Base-by-base conservation (phyloP, 306 rosid species). In the Castanea sativa region DNA sequence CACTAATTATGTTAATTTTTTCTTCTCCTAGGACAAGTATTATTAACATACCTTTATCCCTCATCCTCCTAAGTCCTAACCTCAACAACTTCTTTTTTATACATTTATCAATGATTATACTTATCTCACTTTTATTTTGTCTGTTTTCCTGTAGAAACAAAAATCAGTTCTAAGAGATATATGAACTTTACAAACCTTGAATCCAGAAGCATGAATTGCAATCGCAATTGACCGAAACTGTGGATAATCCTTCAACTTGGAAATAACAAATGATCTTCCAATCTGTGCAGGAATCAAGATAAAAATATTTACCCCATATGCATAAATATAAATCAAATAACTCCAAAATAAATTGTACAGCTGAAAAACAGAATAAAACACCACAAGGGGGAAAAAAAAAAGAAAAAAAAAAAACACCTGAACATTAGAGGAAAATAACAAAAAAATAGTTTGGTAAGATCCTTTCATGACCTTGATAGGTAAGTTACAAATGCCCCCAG, bases 241-340 rank as follows among this genome's bases (percentile, higher is more conserved):
- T 16, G 98, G 99, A 87, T 96, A 96, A 84, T 96, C 98, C 92
- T 93, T 96, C 88, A 96, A 82, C 87, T 71, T 96, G 76, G 97
- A 91, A 79, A 90, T 82, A 77, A 96, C 98, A 82, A 85, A 96
- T 69, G 99, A 85, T 83, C 82, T 93, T 75, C 98, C 99, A 80
- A 96, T 93, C 99, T 96, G 94, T 76, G 80, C 30, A 79, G 51
- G 60, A 25, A 73, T 73, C 51, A 20, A 80, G 55, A 78, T 79
- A 83, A 82, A 9, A 67, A 73, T 35, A 58, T 60, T 53, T 27
- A 69, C 25, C 16, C 29, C 14, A 43, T 30, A 5, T 73, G 21
- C 41, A 59, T 51, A 35, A 55, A 35, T 19, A 70, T 69, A 76
- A 78, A 58, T 53, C 19, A 15, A 43, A 16, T 43, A 77, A 65